These are phyloP conservation scores for Fusarium pininemorale DNA, from an alignment of 2,329 filamentous ascomycete genomes.

Conservation along the genomic window DNA sequence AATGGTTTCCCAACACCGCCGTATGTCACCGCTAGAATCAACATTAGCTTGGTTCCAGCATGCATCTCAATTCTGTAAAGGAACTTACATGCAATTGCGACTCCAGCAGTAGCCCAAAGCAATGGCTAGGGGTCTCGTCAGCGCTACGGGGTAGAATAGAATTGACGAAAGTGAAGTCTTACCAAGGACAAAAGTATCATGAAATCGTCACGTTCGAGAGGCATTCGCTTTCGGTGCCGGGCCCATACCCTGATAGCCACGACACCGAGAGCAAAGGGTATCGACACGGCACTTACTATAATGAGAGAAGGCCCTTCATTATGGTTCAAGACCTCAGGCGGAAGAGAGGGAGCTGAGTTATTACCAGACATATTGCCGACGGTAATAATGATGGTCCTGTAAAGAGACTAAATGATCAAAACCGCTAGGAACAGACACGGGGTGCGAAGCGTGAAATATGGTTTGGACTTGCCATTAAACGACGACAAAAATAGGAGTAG, in stretches of 20 bases:
- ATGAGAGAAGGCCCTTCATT: neutral
- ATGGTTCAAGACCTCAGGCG: neutral
- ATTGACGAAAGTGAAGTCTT: no score
- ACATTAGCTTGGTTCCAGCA: accelerated
- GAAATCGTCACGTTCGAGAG: neutral
- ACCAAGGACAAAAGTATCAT: neutral
- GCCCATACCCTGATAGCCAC: neutral
- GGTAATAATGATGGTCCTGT: accelerated
- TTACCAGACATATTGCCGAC: neutral
- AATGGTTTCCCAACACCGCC: constrained; percentile 3
- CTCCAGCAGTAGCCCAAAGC: neutral
- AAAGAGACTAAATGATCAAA: neutral
- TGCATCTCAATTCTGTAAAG: neutral
- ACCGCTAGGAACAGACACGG: accelerated
- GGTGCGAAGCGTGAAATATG: neutral
- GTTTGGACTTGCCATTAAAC: neutral
- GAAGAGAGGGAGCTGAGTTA: neutral
- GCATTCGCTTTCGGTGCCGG: neutral
- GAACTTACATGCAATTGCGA: neutral
- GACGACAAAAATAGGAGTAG: neutral
- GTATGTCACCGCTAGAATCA: neutral
- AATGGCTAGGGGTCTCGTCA: neutral
- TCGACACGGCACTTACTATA: neutral
- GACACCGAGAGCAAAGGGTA: neutral
- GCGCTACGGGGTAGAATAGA: accelerated